These are phyloP conservation scores for Flammula alnicola DNA, from an alignment of 1,284 basidiomycete genomes.

Conservation along the genomic window DNA sequence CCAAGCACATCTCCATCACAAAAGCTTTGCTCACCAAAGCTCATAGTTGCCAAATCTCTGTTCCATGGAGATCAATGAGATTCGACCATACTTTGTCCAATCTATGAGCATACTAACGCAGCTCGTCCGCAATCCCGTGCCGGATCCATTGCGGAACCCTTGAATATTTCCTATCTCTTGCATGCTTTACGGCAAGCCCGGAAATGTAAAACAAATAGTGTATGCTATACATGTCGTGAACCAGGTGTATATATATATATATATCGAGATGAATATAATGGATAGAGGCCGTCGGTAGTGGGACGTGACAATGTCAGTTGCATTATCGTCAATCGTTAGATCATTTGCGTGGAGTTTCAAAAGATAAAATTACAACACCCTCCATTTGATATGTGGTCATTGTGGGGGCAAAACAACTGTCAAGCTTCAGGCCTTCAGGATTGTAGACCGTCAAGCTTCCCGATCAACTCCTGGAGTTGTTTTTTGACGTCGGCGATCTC, in stretches of 20 bases:
- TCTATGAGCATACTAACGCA: conserved; percentile 74
- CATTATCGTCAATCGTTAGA: no score
- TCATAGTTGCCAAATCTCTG: conserved; percentile 82
- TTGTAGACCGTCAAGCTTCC: conserved; percentile 46
- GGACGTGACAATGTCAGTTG: no score
- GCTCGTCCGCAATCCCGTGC: conserved; percentile 36
- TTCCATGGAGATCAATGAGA: conserved; percentile 91
- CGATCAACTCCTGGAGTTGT: conserved; percentile 59
- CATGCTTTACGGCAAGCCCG: neutral
- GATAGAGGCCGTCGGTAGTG: no score
- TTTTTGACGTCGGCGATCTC: conserved; percentile 66
- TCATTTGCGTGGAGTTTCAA: neutral
- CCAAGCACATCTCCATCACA: neutral
- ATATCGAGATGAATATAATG: no score
- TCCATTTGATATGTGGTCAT: neutral
- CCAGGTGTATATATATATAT: no score
- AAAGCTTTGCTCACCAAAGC: conserved; percentile 1
- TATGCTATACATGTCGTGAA: neutral
- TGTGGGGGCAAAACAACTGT: no score
- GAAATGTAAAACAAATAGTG: neutral
- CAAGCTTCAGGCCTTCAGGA: conserved; percentile 12
- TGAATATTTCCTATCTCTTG: neutral
- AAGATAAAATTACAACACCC: no score
- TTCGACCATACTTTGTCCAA: conserved; percentile 86
- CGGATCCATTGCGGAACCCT: conserved; percentile 16